phyloP scores from a whole-genome alignment of 2,329 filamentous ascomycete species.

The Stagonosporopsis chrysanthemi region DNA sequence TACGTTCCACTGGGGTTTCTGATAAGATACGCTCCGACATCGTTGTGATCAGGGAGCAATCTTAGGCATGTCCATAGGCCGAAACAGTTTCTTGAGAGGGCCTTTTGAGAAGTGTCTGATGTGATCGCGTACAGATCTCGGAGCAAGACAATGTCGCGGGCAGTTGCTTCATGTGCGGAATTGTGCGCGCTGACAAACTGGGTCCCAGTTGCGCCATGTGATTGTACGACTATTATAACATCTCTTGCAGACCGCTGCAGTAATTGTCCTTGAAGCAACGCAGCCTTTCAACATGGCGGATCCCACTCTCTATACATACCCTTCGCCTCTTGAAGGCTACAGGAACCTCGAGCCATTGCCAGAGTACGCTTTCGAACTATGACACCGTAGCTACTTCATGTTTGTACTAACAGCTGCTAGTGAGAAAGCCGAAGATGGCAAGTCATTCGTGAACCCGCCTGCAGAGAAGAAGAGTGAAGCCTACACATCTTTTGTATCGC shows the following conservation, averaged over 20 bases:
- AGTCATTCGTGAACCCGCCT: slow-evolving; percentile 74
- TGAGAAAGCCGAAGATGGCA: slow-evolving; percentile 74
- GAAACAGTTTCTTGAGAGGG: neutral
- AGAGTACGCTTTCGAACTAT: slow-evolving; percentile 38
- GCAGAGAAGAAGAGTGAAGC: slow-evolving; percentile 68
- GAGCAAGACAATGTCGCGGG: slow-evolving; percentile 16
- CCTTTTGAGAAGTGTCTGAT: neutral
- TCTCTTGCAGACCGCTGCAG: neutral
- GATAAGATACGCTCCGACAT: slow-evolving; percentile 20
- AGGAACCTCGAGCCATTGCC: slow-evolving; percentile 64
- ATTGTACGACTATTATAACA: neutral
- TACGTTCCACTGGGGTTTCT: slow-evolving; percentile 23
- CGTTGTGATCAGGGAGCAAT: neutral
- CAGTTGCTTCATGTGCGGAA: slow-evolving; percentile 5
- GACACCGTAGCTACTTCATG: neutral
- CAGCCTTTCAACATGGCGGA: slow-evolving; percentile 46
- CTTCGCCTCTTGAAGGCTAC: slow-evolving; percentile 66
- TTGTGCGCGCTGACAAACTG: slow-evolving; percentile 18
- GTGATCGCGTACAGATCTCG: neutral
- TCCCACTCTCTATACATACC: slow-evolving; percentile 57
- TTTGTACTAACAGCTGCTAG: slow-evolving; percentile 40
- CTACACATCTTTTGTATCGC: slow-evolving; percentile 73
- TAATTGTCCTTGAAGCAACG: slow-evolving; percentile 14
- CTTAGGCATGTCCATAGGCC: neutral
- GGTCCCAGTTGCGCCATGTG: slow-evolving; percentile 10